Conservation (phyloP, 2,329 filamentous ascomycete species). For the Macrophomina tecta region DNA sequence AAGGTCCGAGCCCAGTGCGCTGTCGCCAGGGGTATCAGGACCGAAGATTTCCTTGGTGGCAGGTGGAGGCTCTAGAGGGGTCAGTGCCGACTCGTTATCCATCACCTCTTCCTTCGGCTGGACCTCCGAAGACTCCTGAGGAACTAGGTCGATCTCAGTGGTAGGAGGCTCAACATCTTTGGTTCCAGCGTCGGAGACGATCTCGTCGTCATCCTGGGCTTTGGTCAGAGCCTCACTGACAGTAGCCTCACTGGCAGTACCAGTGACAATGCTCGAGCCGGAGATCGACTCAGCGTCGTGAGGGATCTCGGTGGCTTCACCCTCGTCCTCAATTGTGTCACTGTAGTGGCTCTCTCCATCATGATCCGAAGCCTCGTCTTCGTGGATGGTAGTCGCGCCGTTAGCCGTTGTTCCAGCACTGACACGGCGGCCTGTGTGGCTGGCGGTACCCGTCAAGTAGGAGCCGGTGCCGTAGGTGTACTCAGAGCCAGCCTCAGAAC, state of each 20-base stretch:
- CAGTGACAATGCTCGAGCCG: slow-evolving; percentile 8
- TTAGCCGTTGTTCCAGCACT: slow-evolving; percentile 44
- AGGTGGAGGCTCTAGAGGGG: slow-evolving; percentile 30
- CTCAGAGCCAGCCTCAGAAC: slow-evolving; percentile 47
- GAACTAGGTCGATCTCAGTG: slow-evolving; percentile 12
- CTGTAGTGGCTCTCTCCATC: slow-evolving; percentile 31
- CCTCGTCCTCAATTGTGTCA: slow-evolving; percentile 28
- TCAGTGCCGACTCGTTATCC: slow-evolving; percentile 38
- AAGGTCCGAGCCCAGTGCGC: slow-evolving; percentile 46
- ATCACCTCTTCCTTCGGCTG: slow-evolving; percentile 28
- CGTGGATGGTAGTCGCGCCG: slow-evolving; percentile 3
- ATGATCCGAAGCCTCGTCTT: slow-evolving; percentile 32
- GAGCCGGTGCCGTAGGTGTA: slow-evolving; percentile 55
- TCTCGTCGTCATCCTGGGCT: background rate
- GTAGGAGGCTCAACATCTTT: slow-evolving; percentile 23
- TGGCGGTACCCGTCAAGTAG: slow-evolving; percentile 57
- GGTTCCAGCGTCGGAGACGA: slow-evolving; percentile 4
- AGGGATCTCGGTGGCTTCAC: slow-evolving; percentile 30
- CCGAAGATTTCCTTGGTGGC: slow-evolving; percentile 12
- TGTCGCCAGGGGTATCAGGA: slow-evolving; percentile 38
- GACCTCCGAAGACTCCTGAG: background rate
- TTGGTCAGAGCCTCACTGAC: background rate
- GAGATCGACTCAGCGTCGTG: slow-evolving; percentile 19
- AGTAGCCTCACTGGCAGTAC: background rate
- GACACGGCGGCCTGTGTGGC: slow-evolving; percentile 52